Evolutionary conservation across 352 stramenopile species (phyloP), one percentile per base, ranked within the genome.

Genomic region (Thraustochytrium striatum): DNA sequence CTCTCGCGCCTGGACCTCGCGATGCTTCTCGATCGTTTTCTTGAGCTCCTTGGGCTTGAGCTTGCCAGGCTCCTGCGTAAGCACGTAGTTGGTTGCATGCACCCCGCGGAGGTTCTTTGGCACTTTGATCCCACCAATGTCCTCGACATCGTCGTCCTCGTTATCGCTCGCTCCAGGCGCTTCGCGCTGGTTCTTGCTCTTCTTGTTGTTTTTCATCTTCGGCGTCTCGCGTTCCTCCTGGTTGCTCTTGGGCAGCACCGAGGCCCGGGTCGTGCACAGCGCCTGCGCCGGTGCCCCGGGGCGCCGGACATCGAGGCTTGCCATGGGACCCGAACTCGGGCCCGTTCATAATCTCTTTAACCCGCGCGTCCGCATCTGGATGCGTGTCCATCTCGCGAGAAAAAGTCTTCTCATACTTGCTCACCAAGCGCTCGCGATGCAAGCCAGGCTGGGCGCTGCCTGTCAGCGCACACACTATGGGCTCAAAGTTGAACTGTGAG

Each of bases 31-130:
- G 59, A 96, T 94, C 9, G 90, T 89, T 47, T 89, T 88, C 82
- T 95, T 94, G 9, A 96, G 85, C 58, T 96, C 90, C 79, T 94
- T 94, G 7, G 89, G 90, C 39, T 93, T 93, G 36, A 95, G 84
- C 70, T 96, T 96, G 0, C 91, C 90, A 0, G 87, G 83, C 70
- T 94, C 86, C 84, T 96, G 91, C 41, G 91, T 96, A 25, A 96
- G 82, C 2, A 95, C 84, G 80, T 92, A 94, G 72, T 87, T 94
- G 65, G 92, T 88, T 32, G 87, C 85, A 33, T 85, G 72, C 58
- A 90, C 85, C 2, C 75, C 88, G 52, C 89, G 85, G 11, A 95
- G 79, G 9, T 88, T 72, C 1, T 41, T 57, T 0, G 89, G 90
- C 65, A 96, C 88, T 21, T 86, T 80, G 9, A 92, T 75, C n/a